Base-by-base conservation (phyloP, 2,329 filamentous ascomycete genomes). In the Verticillium albo-atrum region DNA sequence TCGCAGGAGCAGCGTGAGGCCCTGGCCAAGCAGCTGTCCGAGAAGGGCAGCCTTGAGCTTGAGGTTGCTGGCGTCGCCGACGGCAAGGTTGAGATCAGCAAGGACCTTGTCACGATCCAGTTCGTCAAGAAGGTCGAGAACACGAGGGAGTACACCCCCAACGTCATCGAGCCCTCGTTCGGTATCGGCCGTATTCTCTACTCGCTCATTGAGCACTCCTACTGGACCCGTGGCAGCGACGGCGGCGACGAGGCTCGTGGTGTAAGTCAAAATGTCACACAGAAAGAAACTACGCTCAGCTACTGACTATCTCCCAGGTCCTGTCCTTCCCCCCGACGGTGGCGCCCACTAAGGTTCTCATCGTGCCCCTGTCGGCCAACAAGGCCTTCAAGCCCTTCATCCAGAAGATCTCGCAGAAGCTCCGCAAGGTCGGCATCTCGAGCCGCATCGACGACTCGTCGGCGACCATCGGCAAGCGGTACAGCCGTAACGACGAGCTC, bases 141-240 rank as follows among this genome's bases (percentile, higher is more conserved):
- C 72, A 86, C 88, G 60, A 86, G 95, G 68, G 93, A 97, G 74
- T 99, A 91, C 79, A 96, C 89, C 1, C 94, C 94, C 61, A 97
- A 97, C 71, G 92, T 96, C 54, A 96, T 98, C 67, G 95, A 99
- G 79, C 95, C 94, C 2, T 98, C 94, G 1, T 99, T 98, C 69
- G 94, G 94, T 81, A 96, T 98, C 70, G 95, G 94, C 61, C 87
- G 94, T 68, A 97, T 98, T 63, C 80, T 98, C 60, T 98, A 97
- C 80, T 88, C 90, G 62, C 79, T 99, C 69, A 90, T 96, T 71
- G 95, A 99, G 79, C 95, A 99, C 77, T 88, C 85, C 73, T 99
- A 93, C 84, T 99, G 95, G 94, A 91, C 88, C 58, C 90, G 95
- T 64, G 82, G 73, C 58, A 81, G 73, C 61, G 74, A 87, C 56